phyloP scores from a whole-genome alignment of 2,329 filamentous ascomycete species.

The Bisporella sp. region DNA sequence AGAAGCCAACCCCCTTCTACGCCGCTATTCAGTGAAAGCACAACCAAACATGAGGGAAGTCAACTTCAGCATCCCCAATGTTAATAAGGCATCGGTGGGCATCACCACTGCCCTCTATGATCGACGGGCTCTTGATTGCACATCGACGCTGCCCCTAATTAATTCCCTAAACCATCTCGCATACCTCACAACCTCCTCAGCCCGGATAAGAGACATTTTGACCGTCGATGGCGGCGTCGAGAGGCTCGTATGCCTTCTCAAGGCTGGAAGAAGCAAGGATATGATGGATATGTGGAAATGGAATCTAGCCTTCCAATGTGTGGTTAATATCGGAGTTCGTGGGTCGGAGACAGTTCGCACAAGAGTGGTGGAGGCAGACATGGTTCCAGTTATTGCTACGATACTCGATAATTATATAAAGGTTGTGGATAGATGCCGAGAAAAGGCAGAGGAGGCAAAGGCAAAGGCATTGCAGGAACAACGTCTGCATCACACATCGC shows the following conservation, averaged over 20 bases:
- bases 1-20: constrained; percentile 5
- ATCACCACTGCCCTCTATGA: constrained; percentile 99
- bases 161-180: constrained; percentile 98
- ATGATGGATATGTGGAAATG: constrained; percentile 99
- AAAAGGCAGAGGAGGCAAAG: constrained; percentile 79
- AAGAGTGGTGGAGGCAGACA: constrained; percentile 94
- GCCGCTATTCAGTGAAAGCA: constrained; percentile 16
- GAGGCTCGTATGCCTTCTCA: constrained; percentile 91
- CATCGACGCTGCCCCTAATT: constrained; percentile 92
- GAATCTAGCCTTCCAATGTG: constrained; percentile 98
- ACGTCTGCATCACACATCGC: constrained; percentile 29
- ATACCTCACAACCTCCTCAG: constrained; percentile 95
- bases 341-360: constrained; percentile 93
- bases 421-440: constrained; percentile 84
- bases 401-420: constrained; percentile 98
- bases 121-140: constrained; percentile 94
- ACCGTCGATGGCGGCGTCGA: constrained; percentile 99
- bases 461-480: constrained; percentile 41
- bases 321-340: constrained; percentile 96
- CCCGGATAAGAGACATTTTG: constrained; percentile 93
- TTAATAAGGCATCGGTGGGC: constrained; percentile 98
- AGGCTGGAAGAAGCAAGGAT: constrained; percentile 92
- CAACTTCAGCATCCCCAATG: constrained; percentile 98
- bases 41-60: constrained; percentile 85
- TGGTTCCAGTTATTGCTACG: constrained; percentile 97